Evolutionary conservation across 2,329 filamentous ascomycete species (phyloP), one percentile per base, ranked within the genome.

Genomic region (Aspergillus phoenicis): DNA sequence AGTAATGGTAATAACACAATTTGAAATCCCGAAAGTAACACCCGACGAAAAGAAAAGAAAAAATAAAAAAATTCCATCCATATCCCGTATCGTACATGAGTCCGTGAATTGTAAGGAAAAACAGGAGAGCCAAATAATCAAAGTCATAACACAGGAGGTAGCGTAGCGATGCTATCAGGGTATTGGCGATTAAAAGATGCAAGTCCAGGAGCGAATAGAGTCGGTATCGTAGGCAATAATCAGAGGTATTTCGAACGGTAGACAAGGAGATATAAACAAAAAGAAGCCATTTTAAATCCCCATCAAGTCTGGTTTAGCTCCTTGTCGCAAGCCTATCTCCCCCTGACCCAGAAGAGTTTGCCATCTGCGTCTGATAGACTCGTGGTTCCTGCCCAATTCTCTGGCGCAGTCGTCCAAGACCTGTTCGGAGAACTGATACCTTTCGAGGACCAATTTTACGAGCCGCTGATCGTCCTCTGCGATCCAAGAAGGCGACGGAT

Each of bases 381-480:
- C 75, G 30, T 74, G 69, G 52, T 78, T 75, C 52, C 74, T 75
- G 53, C 79, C 79, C 63, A 82, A 72, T 58, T 64, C 70, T 36
- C 73, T 72, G 22, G 79, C 79, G 64, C 79, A 82, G 28, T 80
- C 79, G 26, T 78, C 75, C 80, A 78, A 81, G 53, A 81, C 78
- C 53, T 70, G 69, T 53, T 75, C 72, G 28, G 78, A 78, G 5
- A 81, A 73, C 28, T 75, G 72, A 28, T 81, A 72, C 57, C 80
- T 81, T 36, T 78, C 75, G 2, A 82, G 75, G 8, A 82, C 78
- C 4, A 79, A 64, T 51, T 79, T 73, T 30, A 82, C 73, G 33
- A 82, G 71, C 10, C 71, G 70, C 47, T 74, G 71, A 60, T 82
- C 80, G 62, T 81, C 78, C 38, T 76, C 74, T 4, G 71, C 64